These are phyloP conservation scores for Amanita inopinata DNA, from an alignment of 768 basidiomycete genomes.

Conservation along the genomic window DNA sequence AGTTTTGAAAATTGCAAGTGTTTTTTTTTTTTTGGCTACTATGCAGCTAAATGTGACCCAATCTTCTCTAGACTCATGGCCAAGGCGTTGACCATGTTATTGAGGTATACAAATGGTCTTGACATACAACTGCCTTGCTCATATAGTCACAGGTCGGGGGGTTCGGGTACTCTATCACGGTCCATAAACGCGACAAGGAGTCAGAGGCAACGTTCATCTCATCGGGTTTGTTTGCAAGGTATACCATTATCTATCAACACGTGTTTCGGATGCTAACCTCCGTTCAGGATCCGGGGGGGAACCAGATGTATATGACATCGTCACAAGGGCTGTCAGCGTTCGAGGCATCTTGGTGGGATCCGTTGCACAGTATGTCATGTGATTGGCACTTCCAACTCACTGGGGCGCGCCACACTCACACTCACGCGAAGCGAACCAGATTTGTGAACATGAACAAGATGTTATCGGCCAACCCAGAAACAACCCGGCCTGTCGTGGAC, in stretches of 20 bases:
- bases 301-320: conserved; percentile 17
- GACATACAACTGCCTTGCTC: too few relatives aligned
- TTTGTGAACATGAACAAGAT: conserved; percentile 46
- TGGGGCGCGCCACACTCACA: too few relatives aligned
- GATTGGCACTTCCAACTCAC: too few relatives aligned
- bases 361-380: too few relatives aligned
- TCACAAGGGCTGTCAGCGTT: conserved; percentile 30
- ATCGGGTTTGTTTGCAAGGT: conserved; percentile 45
- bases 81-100: conserved; percentile 29
- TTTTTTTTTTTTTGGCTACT: too few relatives aligned
- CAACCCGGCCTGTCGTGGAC: conserved; percentile 42
- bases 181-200: conserved; percentile 28
- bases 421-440: conserved; percentile 30
- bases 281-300: conserved; percentile 13
- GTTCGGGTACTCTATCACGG: conserved; percentile 38
- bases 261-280: not conserved
- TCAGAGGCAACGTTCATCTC: conserved; percentile 35
- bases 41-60: too few relatives aligned
- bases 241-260: conserved; percentile 5
- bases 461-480: conserved; percentile 29
- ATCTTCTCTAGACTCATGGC: conserved; percentile 26
- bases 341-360: conserved; percentile 50
- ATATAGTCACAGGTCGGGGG: too few relatives aligned
- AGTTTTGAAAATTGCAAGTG: too few relatives aligned
- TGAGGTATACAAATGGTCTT: too few relatives aligned